These are phyloP conservation scores for Fraxinus excelsior DNA, from an alignment of 257 asterid species.

Conservation along the genomic window DNA sequence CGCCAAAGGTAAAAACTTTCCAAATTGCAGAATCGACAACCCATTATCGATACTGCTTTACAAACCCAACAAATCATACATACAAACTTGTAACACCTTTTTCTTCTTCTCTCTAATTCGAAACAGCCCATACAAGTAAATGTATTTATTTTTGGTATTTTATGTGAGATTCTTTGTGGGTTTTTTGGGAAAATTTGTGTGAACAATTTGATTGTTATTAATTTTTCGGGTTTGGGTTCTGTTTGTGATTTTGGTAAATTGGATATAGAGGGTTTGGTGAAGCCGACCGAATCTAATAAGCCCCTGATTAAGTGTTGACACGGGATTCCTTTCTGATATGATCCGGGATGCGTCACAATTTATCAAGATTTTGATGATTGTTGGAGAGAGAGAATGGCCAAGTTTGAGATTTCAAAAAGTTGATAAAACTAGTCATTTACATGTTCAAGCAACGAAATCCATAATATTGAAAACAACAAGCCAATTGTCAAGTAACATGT, in stretches of 20 bases:
- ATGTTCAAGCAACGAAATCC: too few species aligned
- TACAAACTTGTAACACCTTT: constrained; percentile 14
- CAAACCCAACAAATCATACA: constrained; percentile 38
- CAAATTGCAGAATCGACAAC: constrained; percentile 53
- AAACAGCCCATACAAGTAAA: not conserved
- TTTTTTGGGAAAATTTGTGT: not conserved
- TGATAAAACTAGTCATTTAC: too few species aligned
- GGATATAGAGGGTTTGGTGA: constrained; percentile 26
- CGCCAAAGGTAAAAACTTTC: constrained; percentile 11
- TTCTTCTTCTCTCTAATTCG: constrained; percentile 14
- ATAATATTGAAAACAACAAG: too few species aligned
- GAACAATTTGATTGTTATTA: not conserved
- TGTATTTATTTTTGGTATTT: not conserved
- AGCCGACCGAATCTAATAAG: not conserved
- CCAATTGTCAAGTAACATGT: too few species aligned
- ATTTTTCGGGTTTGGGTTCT: not conserved
- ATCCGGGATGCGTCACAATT: too few species aligned
- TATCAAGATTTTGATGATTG: too few species aligned
- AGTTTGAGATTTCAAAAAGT: too few species aligned
- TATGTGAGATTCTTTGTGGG: constrained; percentile 1
- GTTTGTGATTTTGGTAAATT: constrained; percentile 28
- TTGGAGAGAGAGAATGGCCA: too few species aligned
- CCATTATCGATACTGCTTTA: constrained; percentile 42
- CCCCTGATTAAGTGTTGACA: constrained; percentile 50
- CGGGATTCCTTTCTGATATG: constrained; percentile 62